These are phyloP conservation scores for Boletus reticulatus DNA, from an alignment of 768 basidiomycete genomes.

Conservation along the genomic window DNA sequence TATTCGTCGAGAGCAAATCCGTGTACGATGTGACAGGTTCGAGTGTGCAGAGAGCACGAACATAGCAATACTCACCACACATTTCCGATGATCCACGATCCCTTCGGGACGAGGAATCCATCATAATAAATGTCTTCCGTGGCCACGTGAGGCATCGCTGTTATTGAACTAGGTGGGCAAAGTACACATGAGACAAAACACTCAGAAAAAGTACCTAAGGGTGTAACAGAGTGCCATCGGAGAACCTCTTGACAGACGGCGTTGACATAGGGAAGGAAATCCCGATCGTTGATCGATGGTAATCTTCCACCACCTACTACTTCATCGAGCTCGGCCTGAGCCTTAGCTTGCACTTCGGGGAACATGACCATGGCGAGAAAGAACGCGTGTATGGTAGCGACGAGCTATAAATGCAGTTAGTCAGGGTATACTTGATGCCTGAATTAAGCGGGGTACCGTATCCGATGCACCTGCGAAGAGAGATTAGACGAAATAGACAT, in stretches of 20 bases:
- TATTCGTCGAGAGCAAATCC: no score
- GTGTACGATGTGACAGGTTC: no score
- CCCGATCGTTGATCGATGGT: conserved; percentile 18
- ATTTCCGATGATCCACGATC: conserved; percentile 22
- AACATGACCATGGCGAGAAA: conserved; percentile 25
- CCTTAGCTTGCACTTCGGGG: conserved; percentile 25
- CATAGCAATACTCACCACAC: conserved; percentile 18
- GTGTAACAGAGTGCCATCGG: conserved; percentile 22
- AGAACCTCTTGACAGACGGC: conserved; percentile 26
- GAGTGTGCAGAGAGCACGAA: no score
- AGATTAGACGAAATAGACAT: not conserved
- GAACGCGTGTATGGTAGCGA: conserved; percentile 18
- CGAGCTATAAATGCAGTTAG: not conserved
- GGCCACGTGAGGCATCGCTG: conserved; percentile 16
- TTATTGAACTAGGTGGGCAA: not conserved
- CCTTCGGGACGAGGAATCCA: conserved; percentile 23
- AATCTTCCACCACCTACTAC: conserved; percentile 21
- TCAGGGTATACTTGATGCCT: conserved; percentile 29
- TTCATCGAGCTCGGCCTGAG: conserved; percentile 23
- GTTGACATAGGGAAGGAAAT: conserved; percentile 24
- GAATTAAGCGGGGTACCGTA: conserved; percentile 39
- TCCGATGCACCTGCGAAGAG: conserved; percentile 40
- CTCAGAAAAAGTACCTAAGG: conserved; percentile 17
- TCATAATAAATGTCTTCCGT: conserved; percentile 18
- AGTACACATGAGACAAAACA: conserved; percentile 14